phyloP scores from a whole-genome alignment of 768 basidiomycete species.

The Termitomyces heimii region DNA sequence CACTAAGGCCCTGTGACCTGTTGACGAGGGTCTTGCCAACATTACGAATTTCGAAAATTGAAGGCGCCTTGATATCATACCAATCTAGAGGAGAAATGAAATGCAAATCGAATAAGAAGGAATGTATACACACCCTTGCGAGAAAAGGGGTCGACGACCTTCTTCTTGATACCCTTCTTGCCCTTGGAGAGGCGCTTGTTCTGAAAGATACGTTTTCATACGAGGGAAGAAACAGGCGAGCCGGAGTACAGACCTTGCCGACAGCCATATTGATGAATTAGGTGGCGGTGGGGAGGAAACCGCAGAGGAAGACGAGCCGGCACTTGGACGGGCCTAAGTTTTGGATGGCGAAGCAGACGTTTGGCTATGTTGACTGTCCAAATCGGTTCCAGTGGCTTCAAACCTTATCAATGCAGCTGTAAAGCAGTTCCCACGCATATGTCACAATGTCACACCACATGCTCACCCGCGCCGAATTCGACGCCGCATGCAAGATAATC shows the following conservation, averaged over 20 bases:
- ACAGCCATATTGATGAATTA: conserved; percentile 68
- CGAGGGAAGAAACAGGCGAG: neutral
- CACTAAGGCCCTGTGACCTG: conserved; percentile 96
- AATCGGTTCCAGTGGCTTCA: conserved; percentile 43
- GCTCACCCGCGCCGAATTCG: conserved; percentile 57
- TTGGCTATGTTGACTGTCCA: conserved; percentile 26
- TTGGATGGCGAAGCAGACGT: conserved; percentile 17
- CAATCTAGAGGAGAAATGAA: conserved; percentile 58
- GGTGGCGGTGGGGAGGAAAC: conserved; percentile 31
- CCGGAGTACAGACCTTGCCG: conserved; percentile 61
- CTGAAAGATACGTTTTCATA: conserved; percentile 31
- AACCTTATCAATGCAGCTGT: conserved; percentile 54
- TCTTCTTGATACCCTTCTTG: conserved; percentile 99
- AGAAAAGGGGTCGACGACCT: conserved; percentile 99
- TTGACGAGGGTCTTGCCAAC: conserved; percentile 99
- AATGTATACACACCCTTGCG: conserved; percentile 75
- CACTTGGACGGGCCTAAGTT: conserved; percentile 45
- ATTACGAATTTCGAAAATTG: conserved; percentile 94
- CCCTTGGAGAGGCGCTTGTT: conserved; percentile 98
- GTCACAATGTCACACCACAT: conserved; percentile 22
- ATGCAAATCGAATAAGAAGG: neutral
- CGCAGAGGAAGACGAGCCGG: conserved; percentile 36
- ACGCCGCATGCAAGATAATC: conserved; percentile 49
- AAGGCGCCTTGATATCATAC: conserved; percentile 99
- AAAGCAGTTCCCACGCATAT: conserved; percentile 42